Evolutionary conservation across 495 filamentous ascomycete species (phyloP).

Genomic region (Terfezia boudieri): DNA sequence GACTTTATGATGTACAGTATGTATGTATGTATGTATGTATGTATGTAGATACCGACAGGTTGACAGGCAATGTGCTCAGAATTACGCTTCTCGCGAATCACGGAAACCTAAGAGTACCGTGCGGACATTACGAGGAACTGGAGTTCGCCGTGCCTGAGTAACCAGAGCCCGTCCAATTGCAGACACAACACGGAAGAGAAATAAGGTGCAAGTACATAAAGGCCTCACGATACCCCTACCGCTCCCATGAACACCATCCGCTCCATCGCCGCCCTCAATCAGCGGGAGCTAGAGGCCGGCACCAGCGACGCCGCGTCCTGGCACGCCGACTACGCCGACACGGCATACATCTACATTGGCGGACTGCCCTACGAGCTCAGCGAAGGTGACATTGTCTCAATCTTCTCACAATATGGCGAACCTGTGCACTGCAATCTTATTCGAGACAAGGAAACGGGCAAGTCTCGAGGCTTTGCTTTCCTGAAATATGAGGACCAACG

Average conservation of each 20-base stretch:
- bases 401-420: conserved; percentile 94
- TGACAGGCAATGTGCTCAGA: too few relatives aligned
- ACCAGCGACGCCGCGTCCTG: conserved; percentile 42
- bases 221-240: not conserved
- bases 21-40: too few relatives aligned
- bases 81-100: too few relatives aligned
- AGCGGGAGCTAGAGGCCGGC: conserved; percentile 76
- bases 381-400: conserved; percentile 86
- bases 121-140: too few relatives aligned
- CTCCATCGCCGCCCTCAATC: conserved; percentile 78
- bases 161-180: too few relatives aligned
- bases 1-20: too few relatives aligned
- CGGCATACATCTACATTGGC: conserved; percentile 89
- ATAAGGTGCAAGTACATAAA: not conserved
- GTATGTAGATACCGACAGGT: too few relatives aligned
- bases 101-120: too few relatives aligned
- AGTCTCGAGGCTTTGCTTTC: conserved; percentile 80
- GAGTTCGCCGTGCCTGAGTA: too few relatives aligned
- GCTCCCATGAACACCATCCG: conserved; percentile 69
- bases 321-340: conserved; percentile 94
- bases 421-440: conserved; percentile 74
- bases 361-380: conserved; percentile 84
- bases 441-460: conserved; percentile 88
- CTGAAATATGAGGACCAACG: conserved; percentile 97
- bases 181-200: not conserved